Evolutionary conservation across 176 grass and related monocot species (phyloP), one percentile per base, ranked within the genome.

Genomic region (Hyparrhenia diplandra): DNA sequence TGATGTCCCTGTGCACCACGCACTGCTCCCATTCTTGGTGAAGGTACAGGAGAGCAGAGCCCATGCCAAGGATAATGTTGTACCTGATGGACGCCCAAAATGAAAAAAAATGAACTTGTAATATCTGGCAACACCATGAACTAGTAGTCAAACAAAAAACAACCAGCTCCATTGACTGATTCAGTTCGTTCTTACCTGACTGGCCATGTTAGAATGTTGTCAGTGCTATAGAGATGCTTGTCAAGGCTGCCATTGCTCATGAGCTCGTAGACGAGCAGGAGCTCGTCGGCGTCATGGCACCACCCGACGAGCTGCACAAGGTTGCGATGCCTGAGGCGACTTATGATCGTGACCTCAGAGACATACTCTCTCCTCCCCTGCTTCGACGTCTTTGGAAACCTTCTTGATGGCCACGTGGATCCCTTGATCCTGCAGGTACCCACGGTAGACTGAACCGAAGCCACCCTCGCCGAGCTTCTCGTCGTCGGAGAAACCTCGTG

Each of bases 1-100:
- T 89, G 82, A 85, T 81, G 71, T 85, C 71, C 10, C 77, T 6
- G 63, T 89, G 87, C 6, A 80, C 18, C 0, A 89, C 82, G 54
- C 87, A 80, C 32, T 76, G 77, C 77, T 89, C 87, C 76, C 76
- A 85, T 25, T 85, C 82, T 4, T 84, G 23, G 24, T 89, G 82
- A 9, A 89, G 82, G 64, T 89, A 89, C 8, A 67, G 13, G 18
- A 83, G 61, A 0, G 61, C 85, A n/a, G 60, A 68, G 4, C 34
- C 65, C 32, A 80, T 55, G 23, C 78, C 78, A 21, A 80, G 65
- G 1, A 81, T 13, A 25, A 81, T 71, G 34, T 58, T 71, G 51
- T 59, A 70, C 66, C 8, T 27, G 67, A 29, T 66, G 21, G 17
- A 51, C 17, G 49, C 18, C 49, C 17, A 21, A 21, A 59, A 59